phyloP scores from a whole-genome alignment of 192 early-diverging fungal genomes.

The Mortierella hygrophila region DNA sequence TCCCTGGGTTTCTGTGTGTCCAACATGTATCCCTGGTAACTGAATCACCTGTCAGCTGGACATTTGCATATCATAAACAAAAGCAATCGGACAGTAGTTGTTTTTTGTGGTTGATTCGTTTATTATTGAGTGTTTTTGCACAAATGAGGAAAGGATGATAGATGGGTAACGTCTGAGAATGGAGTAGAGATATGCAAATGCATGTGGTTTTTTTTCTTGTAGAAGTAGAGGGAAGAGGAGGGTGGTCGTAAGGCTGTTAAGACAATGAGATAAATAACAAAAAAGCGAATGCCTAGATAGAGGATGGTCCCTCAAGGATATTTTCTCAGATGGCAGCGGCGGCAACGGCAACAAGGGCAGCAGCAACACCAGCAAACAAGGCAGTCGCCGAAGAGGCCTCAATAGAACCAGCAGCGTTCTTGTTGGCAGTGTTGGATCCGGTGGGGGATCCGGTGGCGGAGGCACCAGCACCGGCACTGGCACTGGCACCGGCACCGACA shows the following conservation, averaged over 20 bases:
- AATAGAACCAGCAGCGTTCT: neutral
- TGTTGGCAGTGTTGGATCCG: neutral
- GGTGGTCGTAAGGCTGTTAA: neutral
- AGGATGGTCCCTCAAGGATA: neutral
- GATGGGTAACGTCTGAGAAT: neutral
- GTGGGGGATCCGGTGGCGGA: slow-evolving; percentile 1
- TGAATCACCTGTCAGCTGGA: neutral
- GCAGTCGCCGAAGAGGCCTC: neutral
- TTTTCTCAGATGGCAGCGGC: neutral
- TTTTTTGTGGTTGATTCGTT: neutral
- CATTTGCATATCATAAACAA: neutral
- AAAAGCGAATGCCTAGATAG: too few relatives aligned
- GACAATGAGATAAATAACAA: neutral
- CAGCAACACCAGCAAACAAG: neutral
- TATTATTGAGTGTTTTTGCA: neutral
- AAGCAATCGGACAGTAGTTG: too few relatives aligned
- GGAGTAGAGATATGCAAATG: neutral
- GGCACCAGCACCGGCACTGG: neutral
- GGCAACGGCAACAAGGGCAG: neutral
- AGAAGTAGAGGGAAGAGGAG: neutral
- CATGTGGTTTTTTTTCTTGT: neutral
- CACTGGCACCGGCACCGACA: neutral
- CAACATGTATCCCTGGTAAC: neutral
- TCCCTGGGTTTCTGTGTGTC: neutral
- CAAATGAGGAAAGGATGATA: neutral